Evolutionary conservation across 441 rosid genomes (phyloP), one percentile per base, ranked within the genome.

Genomic region (Eugenia klotzschiana): DNA sequence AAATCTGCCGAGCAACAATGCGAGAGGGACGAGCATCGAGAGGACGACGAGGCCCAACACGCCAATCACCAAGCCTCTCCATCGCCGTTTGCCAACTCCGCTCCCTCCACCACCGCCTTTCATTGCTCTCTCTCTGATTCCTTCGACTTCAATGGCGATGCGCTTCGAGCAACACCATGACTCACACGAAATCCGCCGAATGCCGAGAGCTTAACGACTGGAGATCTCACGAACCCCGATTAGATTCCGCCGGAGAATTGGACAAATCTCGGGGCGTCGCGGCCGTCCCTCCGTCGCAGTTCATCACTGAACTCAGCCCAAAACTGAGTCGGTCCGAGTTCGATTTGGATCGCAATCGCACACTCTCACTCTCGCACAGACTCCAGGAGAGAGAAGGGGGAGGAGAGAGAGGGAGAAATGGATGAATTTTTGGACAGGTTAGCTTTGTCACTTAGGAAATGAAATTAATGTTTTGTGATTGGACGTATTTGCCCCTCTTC

Each of bases 1-100:
- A 85, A 96, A 93, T 85, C 97, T 92, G 87, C 98, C 98, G 53
- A 95, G 96, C 84, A 97, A 89, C 87, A 97, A 94, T 79, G 93
- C 96, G 37, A 97, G 96, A 82, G 98, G 99, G 86, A 95, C 98
- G 80, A 97, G 94, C 98, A 97, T 95, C 23, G 99, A 97, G 43
- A 97, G 94, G 52, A 97, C 43, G 41, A 97, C 98, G 58, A 97
- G 99, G 83, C 92, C 92, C 73, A 94, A 92, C 11, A 94, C 96
- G 51, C 95, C 96, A 72, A 92, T 87, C 43, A 89, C 96, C 69
- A 94, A 91, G 80, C 90, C 86, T 86, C 92, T 91, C 98, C 98
- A 93, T 79, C 95, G 91, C 86, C 93, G 87, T 83, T 94, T 94
- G 82, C 89, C 86, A 84, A 92, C 83, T 84, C 93, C 82, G 74